Conservation (phyloP, 169 alveolate genomes). For the Plasmodium gaboni region DNA sequence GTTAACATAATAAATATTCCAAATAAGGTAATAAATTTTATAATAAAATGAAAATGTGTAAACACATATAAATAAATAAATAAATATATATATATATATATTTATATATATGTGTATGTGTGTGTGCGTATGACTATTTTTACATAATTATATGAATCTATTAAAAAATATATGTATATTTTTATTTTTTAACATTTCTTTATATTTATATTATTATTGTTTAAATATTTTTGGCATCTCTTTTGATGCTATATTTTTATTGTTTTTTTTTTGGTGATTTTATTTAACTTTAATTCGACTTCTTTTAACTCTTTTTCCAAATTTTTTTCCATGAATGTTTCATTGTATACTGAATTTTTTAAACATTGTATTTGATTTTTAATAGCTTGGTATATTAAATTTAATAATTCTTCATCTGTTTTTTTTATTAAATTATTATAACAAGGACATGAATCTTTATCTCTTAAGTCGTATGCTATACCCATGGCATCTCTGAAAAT, state of each 20-base stretch:
- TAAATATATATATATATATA: not conserved
- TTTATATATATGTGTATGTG: not conserved
- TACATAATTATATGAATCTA: not conserved
- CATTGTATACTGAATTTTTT: slow-evolving; percentile 51
- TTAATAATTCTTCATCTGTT: slow-evolving; percentile 76
- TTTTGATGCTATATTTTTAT: too few relatives aligned
- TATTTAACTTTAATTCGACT: slow-evolving; percentile 24
- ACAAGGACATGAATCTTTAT: slow-evolving; percentile 92
- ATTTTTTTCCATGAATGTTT: slow-evolving; percentile 21
- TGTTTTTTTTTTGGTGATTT: slow-evolving; percentile 42
- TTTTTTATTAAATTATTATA: slow-evolving; percentile 82
- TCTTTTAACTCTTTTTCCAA: slow-evolving; percentile 63
- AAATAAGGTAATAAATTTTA: slow-evolving; percentile 30
- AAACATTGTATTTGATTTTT: slow-evolving; percentile 78
- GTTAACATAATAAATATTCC: slow-evolving; percentile 59
- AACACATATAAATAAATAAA: not conserved
- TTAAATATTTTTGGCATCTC: not conserved
- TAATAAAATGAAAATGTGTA: slow-evolving; percentile 6
- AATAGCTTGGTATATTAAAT: slow-evolving; percentile 80
- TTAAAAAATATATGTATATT: not conserved
- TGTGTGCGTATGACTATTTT: not conserved
- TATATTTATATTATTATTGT: not conserved
- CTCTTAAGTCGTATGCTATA: slow-evolving; percentile 93
- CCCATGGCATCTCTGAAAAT: slow-evolving; percentile 92
- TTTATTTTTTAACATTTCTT: too few relatives aligned